Evolutionary conservation across 2,329 filamentous ascomycete genomes (phyloP).

Genomic region (Neocucurbitaria cava): DNA sequence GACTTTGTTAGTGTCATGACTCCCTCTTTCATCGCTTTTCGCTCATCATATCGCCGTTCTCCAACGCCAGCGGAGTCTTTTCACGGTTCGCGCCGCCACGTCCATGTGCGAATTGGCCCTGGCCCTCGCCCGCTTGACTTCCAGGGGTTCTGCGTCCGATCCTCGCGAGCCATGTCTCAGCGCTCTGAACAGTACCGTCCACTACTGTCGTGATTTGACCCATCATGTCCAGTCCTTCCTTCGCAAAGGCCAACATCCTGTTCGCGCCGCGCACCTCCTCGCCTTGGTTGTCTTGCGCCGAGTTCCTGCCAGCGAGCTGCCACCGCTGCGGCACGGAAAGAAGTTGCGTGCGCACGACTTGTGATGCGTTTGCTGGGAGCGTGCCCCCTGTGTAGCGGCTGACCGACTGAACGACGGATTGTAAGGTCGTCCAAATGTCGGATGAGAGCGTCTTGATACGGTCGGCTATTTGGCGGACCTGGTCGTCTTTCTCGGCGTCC

Average conservation of each 20-base stretch:
- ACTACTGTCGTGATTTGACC: conserved; percentile 86
- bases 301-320: conserved; percentile 69
- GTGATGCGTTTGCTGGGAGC: conserved; percentile 84
- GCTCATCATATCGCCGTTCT: background rate
- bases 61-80: conserved; percentile 20
- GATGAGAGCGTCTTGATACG: conserved; percentile 70
- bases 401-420: conserved; percentile 82
- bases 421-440: conserved; percentile 64
- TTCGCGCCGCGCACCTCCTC: conserved; percentile 67
- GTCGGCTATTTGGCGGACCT: conserved; percentile 71
- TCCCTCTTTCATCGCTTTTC: conserved; percentile 1
- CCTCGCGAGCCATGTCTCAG: conserved; percentile 88
- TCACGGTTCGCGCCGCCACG: conserved; percentile 5
- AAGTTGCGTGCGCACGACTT: conserved; percentile 82
- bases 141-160: conserved; percentile 59
- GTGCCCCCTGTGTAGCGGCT: conserved; percentile 91
- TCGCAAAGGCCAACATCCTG: conserved; percentile 82
- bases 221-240: conserved; percentile 94
- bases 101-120: background rate
- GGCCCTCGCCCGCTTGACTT: background rate
- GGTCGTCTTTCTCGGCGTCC: conserved; percentile 39
- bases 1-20: background rate
- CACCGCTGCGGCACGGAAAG: conserved; percentile 85
- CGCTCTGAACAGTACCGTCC: conserved; percentile 86
- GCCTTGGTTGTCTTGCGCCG: conserved; percentile 20